Evolutionary conservation across 352 stramenopile genomes (phyloP), one percentile per base, ranked within the genome.

Genomic region (Phytophthora foliorum): DNA sequence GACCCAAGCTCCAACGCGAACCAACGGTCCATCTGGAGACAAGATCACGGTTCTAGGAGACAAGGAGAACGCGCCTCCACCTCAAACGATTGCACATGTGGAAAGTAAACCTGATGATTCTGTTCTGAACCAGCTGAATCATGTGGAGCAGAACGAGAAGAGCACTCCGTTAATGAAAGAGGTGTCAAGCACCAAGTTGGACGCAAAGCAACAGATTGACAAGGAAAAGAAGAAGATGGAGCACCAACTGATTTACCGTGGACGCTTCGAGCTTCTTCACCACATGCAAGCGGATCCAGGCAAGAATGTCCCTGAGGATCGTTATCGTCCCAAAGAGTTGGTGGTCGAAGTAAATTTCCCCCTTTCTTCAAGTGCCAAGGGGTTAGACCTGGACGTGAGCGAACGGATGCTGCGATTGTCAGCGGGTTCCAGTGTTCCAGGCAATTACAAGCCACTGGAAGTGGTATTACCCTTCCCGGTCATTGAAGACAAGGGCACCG

Each of bases 401-500:
- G 80, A 89, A 21, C 59, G 49, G 0, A 56, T 71, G 27, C 32
- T 94, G 17, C 76, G 81, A 41, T 49, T 95, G 2, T 62, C 48
- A 2, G 64, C 82, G 0, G 45, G 44, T 27, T 14, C 39, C 7
- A 44, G 3, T 36, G 67, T 69, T 0, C 34, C 52, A 31, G 61
- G 74, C 10, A 59, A 72, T 11, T 94, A 93, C 52, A 78, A 79
- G 6, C 62, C 80, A 6, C 50, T 97, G 16, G 64, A 80, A 14
- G 16, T 97, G 17, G 38, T 68, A 5, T 63, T 97, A 19, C 88
- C 91, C 17, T 97, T 89, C 64, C 75, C 81, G 0, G 89, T 97
- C 4, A 44, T 94, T 8, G 86, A 97, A 61, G 66, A 78, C 10
- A 94, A 94, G 19, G 90, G 89, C 0, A 77, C 60, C 52, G 91